Conservation (phyloP, 225 moss, liverwort and hornwort genomes). For the Pleurozium schreberi region DNA sequence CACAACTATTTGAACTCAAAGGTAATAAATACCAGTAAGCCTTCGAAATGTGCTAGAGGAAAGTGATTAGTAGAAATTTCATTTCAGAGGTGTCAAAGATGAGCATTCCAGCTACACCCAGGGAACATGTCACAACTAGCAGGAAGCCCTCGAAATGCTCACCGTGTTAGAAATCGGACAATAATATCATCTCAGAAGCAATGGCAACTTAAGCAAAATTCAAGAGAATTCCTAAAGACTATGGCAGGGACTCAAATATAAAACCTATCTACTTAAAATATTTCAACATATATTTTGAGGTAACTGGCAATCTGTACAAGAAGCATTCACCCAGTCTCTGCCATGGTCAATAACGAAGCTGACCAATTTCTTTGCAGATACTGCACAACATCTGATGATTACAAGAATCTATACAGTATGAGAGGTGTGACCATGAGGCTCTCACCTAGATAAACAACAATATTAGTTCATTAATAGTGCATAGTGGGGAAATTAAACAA, state of each 20-base stretch:
- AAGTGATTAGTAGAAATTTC: background rate
- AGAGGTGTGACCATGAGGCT: background rate
- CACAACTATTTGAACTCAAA: constrained; percentile 25
- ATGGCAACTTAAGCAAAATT: background rate
- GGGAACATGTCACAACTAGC: background rate
- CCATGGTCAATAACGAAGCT: background rate
- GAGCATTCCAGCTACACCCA: background rate
- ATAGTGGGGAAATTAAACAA: background rate
- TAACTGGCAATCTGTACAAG: background rate
- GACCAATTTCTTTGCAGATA: background rate
- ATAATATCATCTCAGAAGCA: background rate
- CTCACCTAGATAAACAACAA: background rate
- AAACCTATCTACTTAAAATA: background rate
- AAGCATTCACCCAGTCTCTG: background rate
- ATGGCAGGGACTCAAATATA: background rate
- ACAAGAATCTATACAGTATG: background rate
- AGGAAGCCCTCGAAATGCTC: background rate
- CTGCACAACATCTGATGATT: background rate
- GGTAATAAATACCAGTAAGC: constrained; percentile 6
- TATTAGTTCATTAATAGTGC: background rate
- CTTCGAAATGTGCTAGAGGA: constrained; percentile 4
- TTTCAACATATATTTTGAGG: background rate
- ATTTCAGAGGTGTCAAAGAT: background rate
- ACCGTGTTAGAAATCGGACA: background rate
- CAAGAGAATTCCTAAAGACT: background rate